Evolutionary conservation across 2,329 filamentous ascomycete species (phyloP), one percentile per base, ranked within the genome.

Genomic region (Ceratocystis colombiana): DNA sequence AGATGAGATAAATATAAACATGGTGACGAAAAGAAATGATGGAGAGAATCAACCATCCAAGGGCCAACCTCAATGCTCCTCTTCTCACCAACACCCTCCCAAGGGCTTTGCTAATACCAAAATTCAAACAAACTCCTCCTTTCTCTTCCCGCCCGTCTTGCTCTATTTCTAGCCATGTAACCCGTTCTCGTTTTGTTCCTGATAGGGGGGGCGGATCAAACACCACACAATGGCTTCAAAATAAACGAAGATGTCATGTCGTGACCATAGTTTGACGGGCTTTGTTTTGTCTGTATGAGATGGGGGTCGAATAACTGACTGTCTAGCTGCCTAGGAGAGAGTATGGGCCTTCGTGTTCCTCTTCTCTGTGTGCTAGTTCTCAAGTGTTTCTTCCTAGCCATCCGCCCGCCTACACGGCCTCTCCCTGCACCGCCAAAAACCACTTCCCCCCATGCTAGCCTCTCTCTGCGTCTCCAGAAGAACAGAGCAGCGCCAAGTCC

Each of bases 191-290:
- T 12, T 30, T 57, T 28, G 50, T 55, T 22, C 50, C 50, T 28
- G 22, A 55, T 25, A 55, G 22, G 50, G 50, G 48, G 50, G 50
- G 50, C 5, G 50, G 7, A 55, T 55, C 50, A 55, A 55, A 55
- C 50, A 55, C 50, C 5, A 30, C 50, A 55, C 50, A 55, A 55
- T 55, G 50, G 50, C 50, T 25, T 28, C n/a, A 55, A 55, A 55
- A 55, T 55, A 25, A 28, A 55, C 50, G n/a, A 55, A 30, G 10
- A 55, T 55, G 50, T 55, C 50, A 55, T 55, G 50, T 20, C 50
- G 25, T 25, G 37, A 12, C 37, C 37, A 41, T 10, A 37, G 50
- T 55, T 55, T 55, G 50, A 55, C 25, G 50, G 20, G 50, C 46
- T 22, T 50, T n/a, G 46, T 37, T 37, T 37, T 2, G 33, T 37